Evolutionary conservation across 345 rosid genomes (phyloP).

Genomic region (Lumnitzera racemosa): DNA sequence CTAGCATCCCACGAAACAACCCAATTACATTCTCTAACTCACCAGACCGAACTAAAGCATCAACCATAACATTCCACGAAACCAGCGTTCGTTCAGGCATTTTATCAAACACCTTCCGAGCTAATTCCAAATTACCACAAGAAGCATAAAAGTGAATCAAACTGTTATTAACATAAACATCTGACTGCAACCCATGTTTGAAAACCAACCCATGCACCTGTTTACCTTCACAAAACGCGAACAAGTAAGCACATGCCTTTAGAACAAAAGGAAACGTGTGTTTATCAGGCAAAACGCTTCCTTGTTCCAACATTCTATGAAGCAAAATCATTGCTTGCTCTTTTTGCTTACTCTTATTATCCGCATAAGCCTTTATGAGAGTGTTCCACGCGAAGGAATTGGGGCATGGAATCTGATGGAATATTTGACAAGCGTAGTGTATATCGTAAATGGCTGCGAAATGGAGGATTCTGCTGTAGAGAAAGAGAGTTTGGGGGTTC

Average conservation of each 20-base stretch:
- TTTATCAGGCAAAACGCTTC: slow-evolving; percentile 46
- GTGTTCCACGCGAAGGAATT: slow-evolving; percentile 87
- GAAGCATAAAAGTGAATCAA: slow-evolving; percentile 67
- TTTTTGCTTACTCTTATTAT: slow-evolving; percentile 30
- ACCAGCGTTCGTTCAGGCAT: slow-evolving; percentile 65
- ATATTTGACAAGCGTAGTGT: slow-evolving; percentile 44
- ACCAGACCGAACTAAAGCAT: slow-evolving; percentile 54
- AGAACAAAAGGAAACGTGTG: slow-evolving; percentile 80
- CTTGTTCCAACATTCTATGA: slow-evolving; percentile 43
- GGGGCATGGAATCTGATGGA: slow-evolving; percentile 33
- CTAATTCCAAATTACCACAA: slow-evolving; percentile 50
- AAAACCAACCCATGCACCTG: slow-evolving; percentile 60
- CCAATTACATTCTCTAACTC: slow-evolving; percentile 46
- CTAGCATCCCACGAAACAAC: slow-evolving; percentile 43
- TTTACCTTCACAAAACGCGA: slow-evolving; percentile 52
- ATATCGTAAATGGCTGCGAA: slow-evolving; percentile 39
- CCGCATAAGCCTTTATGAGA: slow-evolving; percentile 66
- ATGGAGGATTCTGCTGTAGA: slow-evolving; percentile 56
- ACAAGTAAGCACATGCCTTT: slow-evolving; percentile 68
- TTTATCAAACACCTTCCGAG: slow-evolving; percentile 51
- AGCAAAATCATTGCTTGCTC: slow-evolving; percentile 46
- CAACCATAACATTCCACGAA: slow-evolving; percentile 70
- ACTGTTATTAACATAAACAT: slow-evolving; percentile 70
- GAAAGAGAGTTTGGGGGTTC: slow-evolving; percentile 34
- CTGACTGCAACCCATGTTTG: slow-evolving; percentile 52